These are phyloP conservation scores for Hypsizygus marmoreus DNA, from an alignment of 768 basidiomycete genomes.

Conservation along the genomic window DNA sequence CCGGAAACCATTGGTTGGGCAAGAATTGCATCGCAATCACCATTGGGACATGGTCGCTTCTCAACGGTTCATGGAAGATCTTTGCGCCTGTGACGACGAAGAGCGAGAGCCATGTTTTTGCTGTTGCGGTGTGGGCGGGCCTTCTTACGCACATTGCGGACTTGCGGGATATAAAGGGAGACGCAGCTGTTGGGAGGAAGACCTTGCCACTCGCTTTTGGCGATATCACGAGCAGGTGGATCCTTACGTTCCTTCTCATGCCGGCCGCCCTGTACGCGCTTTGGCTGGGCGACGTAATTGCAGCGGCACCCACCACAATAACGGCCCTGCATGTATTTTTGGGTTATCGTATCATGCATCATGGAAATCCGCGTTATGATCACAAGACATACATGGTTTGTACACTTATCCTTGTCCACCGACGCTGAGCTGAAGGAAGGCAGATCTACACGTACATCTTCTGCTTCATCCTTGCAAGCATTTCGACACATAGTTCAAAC, in stretches of 20 bases:
- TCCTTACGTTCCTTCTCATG: conserved; percentile 9
- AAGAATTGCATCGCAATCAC: conserved; percentile 16
- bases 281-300: conserved; percentile 7
- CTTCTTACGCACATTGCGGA: conserved; percentile 13
- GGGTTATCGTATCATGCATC: conserved; percentile 13
- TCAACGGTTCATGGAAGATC: conserved; percentile 12
- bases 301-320: conserved; percentile 2
- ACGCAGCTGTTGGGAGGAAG: conserved; percentile 13
- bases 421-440: no score
- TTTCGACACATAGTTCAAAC: no score
- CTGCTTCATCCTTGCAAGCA: no score
- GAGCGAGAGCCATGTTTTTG: conserved; percentile 1
- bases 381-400: conserved; percentile 24
- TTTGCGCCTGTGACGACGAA: conserved; percentile 2
- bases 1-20: conserved; percentile 19
- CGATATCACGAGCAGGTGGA: conserved; percentile 4
- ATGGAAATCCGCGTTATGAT: conserved; percentile 9
- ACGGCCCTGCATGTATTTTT: conserved; percentile 6
- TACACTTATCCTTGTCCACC: no score
- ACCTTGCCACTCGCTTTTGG: conserved; percentile 16
- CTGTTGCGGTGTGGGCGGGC: conserved; percentile 12
- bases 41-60: conserved; percentile 16
- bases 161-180: conserved; percentile 16
- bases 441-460: no score
- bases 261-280: conserved; percentile 5